Evolutionary conservation across 305 asterid species (phyloP), one percentile per base, ranked within the genome.

Genomic region (Striga hermonthica): DNA sequence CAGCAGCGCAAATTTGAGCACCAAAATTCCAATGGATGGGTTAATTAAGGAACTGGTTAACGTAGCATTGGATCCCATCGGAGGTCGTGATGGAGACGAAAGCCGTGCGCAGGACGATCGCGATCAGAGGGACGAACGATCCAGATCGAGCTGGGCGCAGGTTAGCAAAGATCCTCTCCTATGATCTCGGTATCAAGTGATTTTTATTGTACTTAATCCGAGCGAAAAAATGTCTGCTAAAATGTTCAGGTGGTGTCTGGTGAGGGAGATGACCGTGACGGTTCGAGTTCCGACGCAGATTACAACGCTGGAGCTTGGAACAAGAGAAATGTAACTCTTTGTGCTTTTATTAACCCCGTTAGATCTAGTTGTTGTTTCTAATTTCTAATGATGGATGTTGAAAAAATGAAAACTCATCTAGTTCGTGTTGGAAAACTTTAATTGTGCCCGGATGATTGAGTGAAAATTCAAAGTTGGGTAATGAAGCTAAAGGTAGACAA

Each of bases 71-170:
- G 96, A 84, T 43, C 78, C 31, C 54, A 10, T 62, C 58, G 60
- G 62, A 37, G 83, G 80, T 4, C 82, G 69, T 22, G 78, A 34
- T 44, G 67, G 28, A 6, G 69, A 14, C 39, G 70, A 9, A 28
- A 3, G 76, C 59, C 4, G 14, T 3, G 47, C 47, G 47, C 47
- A 49, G 14, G 76, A 52, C 22, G 55, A 48, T 63, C 57, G 68
- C 8, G 68, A 63, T 47, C 44, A 34, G 45, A 47, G 45, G 40
- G 82, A 76, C 43, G 78, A 81, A 64, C 85, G 56, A 47, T 72
- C 87, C 54, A 80, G 85, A 76, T 84, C 90, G 67, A 68, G 80
- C 47, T 91, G 98, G 98, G 89, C 98, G 47, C 72, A 91, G 88
- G 98, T 90, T 69, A 44, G 72, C 11, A 9, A 3, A 3, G 52